phyloP scores from a whole-genome alignment of 306 rosid species.

The peach (Prunus persica) region Prunus_persica_NCBIv2 NC_034011.1:19378001-19378500 shows the following conservation, averaged over 20 bases:
- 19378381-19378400: background rate
- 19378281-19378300: conserved; percentile 78
- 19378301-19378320: conserved; percentile 81
- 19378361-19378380: background rate
- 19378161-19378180: conserved; percentile 48
- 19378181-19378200: conserved; percentile 93
- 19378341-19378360: conserved; percentile 21
- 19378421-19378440: conserved; percentile 29
- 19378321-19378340: conserved; percentile 74
- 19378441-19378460: conserved; percentile 15
- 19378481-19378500: background rate
- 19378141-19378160: conserved; percentile 4
- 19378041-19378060: conserved; percentile 88
- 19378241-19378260: conserved; percentile 88
- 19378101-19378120: background rate
- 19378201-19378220: conserved; percentile 97
- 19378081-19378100: conserved; percentile 50
- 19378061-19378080: conserved; percentile 92
- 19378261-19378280: conserved; percentile 74
- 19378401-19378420: conserved; percentile 36
- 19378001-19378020: conserved; percentile 96
- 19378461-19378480: background rate
- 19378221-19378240: conserved; percentile 96
- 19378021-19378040: conserved; percentile 90
- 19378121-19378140: too few relatives aligned